Conservation (phyloP, 2,329 filamentous ascomycete species). For the Aspergillus caelatus region DNA sequence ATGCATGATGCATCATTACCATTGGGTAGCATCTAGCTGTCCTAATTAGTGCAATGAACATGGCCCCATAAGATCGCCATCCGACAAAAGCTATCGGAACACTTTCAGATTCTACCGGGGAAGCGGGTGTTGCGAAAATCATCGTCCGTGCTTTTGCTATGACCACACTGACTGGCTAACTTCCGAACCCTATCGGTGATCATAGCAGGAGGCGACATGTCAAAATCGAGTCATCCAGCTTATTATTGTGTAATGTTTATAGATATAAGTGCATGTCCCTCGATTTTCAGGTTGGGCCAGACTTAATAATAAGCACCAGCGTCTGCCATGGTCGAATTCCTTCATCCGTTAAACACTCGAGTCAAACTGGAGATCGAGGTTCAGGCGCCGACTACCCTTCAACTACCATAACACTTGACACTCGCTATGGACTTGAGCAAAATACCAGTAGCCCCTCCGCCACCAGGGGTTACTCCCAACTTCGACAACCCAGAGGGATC, state of each 20-base stretch:
- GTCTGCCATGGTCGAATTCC: background rate
- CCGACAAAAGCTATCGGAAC: background rate
- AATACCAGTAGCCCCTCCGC: conserved; percentile 13
- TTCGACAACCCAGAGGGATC: conserved; percentile 13
- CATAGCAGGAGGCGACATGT: background rate
- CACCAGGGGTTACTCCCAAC: conserved; percentile 15
- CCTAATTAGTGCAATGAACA: background rate
- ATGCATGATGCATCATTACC: background rate
- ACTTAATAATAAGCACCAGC: background rate
- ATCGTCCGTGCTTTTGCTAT: background rate
- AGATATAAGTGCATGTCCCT: background rate
- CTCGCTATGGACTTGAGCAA: conserved; percentile 13
- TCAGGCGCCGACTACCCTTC: background rate
- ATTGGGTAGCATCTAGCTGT: background rate
- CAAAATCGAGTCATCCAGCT: background rate
- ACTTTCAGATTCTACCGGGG: background rate
- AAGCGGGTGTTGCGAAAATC: background rate
- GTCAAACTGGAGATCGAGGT: background rate
- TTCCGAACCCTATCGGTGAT: background rate
- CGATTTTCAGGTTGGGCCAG: background rate
- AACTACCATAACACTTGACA: background rate
- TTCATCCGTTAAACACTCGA: background rate
- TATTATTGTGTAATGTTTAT: background rate
- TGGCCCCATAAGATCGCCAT: background rate
- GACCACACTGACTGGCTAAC: background rate